Percentiles rank a stretch among this genome's conserved stretches.
Conservation (phyloP, 805 yeast species). For the Wickerhamiella dianesei region DNA sequence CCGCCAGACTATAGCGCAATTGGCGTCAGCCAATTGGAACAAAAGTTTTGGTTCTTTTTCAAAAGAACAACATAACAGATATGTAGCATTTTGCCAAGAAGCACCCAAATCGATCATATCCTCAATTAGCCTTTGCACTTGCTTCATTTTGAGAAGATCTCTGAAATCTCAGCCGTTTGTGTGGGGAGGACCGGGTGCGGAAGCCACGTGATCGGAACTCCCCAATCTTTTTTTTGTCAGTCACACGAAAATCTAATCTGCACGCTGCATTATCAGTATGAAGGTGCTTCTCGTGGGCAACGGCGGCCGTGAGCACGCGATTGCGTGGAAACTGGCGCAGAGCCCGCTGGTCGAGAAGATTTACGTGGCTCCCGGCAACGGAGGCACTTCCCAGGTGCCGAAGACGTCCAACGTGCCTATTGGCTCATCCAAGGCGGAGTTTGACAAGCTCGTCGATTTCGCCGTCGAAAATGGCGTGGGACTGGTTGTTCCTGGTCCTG, state of each 20-base stretch:
- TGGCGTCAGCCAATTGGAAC: too few relatives aligned
- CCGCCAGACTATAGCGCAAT: too few relatives aligned
- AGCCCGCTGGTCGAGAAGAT: constrained; percentile 58
- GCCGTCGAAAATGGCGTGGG: constrained; percentile 53
- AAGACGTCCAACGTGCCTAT: constrained; percentile 63
- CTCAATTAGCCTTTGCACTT: too few relatives aligned
- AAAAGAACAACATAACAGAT: too few relatives aligned
- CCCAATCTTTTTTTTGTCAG: background rate
- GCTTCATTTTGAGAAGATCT: too few relatives aligned
- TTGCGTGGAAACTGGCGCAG: constrained; percentile 80
- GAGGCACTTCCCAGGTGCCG: constrained; percentile 47
- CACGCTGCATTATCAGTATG: constrained; percentile 14
- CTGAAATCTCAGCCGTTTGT: too few relatives aligned
- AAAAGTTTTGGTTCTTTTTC: too few relatives aligned
- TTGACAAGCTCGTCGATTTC: constrained; percentile 54
- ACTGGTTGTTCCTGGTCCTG: constrained; percentile 96
- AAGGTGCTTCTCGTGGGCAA: constrained; percentile 82
- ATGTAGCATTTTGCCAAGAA: too few relatives aligned
- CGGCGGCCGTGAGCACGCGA: constrained; percentile 98
- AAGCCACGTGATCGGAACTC: background rate
- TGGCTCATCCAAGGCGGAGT: constrained; percentile 52
- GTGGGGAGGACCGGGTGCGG: too few relatives aligned
- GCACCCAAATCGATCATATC: too few relatives aligned
- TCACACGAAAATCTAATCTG: background rate
- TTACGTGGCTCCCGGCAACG: constrained; percentile 94